Base-by-base conservation (phyloP, 495 filamentous ascomycete species). In the Astrothelium macrocarpum region DNA sequence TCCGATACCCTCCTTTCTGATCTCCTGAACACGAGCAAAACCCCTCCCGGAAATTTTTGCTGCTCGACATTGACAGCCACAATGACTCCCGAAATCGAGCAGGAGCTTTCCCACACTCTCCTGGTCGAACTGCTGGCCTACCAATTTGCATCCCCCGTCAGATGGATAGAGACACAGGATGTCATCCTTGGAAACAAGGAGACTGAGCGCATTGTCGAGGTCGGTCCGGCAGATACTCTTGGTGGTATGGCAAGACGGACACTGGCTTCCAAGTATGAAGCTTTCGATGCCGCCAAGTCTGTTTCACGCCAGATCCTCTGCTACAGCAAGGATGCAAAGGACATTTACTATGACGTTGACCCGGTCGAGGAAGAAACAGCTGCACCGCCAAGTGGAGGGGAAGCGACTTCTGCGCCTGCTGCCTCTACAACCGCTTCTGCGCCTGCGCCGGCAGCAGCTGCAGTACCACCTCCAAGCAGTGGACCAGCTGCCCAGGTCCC, bases 91-190 rank as follows among this genome's bases (percentile, higher is more conserved):
- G 95, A 98, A 84, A 82, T 97, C 76, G 93, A 98, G 84, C 94
- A 98, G 75, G 94, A 98, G 79, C 87, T 97, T 72, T 86, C 92
- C 73, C 93, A 98, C 78, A 98, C 92, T 68, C 84, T 98, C 77
- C 86, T 98, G 71, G 90, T 98, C 63, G 94, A 98, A 85, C 88
- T 99, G 59, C 85, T 99, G 63, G 95, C 95, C 76, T 97, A 97
- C 78, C 94, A 99, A 75, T 99, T 99, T 76, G 94, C 94, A 69
- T 96, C 91, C 26, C 94, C 94, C 32, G 94, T 99, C 64, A 86
- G 94, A 85, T 99, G 94, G 88, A 99, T 99, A 76, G 94, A 97
- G 78, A 97, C 94, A 9, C 94, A 99, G 78, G 94, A 99, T 91
- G 95, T 99, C 61, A 90, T 99, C 70, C 89, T 99, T 46, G 91